Percentiles rank a stretch among this genome's conserved stretches.
Evolutionary conservation across 2,329 filamentous ascomycete genomes (phyloP).

Genomic region (Penicillium oxalicum): DNA sequence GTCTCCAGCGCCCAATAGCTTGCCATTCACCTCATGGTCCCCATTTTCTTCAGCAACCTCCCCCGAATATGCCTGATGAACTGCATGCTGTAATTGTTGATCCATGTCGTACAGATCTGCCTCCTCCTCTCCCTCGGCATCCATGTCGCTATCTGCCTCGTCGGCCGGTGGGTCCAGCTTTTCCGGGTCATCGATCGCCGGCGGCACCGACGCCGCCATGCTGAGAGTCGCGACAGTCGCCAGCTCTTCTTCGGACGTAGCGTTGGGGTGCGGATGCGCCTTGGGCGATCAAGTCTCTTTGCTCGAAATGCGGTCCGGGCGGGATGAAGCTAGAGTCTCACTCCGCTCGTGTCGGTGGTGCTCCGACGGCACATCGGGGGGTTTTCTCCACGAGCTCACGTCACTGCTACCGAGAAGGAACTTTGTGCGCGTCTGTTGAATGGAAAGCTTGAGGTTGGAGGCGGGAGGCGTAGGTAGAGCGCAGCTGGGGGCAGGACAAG

Average conservation of each 20-base stretch:
- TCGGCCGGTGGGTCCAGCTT: conserved; percentile 28
- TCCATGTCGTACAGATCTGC: conserved; percentile 38
- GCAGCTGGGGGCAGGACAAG: conserved; percentile 14
- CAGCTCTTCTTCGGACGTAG: conserved; percentile 25
- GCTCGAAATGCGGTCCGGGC: conserved; percentile 15
- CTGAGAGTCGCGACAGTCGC: conserved; percentile 34
- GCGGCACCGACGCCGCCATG: conserved; percentile 39
- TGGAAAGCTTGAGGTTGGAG: conserved; percentile 1
- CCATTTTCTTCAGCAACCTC: conserved; percentile 26
- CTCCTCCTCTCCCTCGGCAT: conserved; percentile 42
- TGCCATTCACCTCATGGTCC: conserved; percentile 30
- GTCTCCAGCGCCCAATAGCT: conserved; percentile 22
- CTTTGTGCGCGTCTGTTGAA: not conserved
- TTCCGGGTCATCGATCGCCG: conserved; percentile 31
- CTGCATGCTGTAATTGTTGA: conserved; percentile 35
- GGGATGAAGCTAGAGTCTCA: conserved; percentile 26
- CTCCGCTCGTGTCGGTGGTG: conserved; percentile 23
- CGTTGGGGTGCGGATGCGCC: conserved; percentile 6
- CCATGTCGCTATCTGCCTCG: conserved; percentile 38
- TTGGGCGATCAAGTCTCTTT: conserved; percentile 4
- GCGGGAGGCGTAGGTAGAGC: conserved; percentile 10
- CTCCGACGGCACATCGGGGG: conserved; percentile 21
- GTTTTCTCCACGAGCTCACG: conserved; percentile 1
- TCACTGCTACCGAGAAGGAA: not conserved
- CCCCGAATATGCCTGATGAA: conserved; percentile 32